These are phyloP conservation scores for Botrytis paeoniae DNA, from an alignment of 2,329 filamentous ascomycete genomes.

Conservation along the genomic window DNA sequence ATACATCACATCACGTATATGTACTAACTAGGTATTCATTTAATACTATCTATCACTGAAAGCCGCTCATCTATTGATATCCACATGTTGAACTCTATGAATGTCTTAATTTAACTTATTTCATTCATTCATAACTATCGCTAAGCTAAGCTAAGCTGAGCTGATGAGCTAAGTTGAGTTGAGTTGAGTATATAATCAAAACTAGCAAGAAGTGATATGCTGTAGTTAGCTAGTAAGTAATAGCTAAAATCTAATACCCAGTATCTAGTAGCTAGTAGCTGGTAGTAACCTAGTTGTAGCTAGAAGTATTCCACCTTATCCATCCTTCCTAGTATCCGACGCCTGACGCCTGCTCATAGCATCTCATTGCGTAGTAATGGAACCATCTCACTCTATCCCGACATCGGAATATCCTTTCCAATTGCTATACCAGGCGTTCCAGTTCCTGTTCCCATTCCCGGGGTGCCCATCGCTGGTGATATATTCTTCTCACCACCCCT, in stretches of 20 bases:
- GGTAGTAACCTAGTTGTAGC: neutral
- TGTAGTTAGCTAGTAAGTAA: neutral
- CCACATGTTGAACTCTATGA: too few relatives aligned
- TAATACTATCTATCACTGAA: too few relatives aligned
- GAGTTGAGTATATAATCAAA: neutral
- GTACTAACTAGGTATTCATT: too few relatives aligned
- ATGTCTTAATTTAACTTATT: too few relatives aligned
- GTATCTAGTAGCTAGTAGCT: neutral
- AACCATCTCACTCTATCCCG: neutral
- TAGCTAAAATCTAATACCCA: neutral
- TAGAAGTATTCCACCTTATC: neutral
- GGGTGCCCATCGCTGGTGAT: neutral
- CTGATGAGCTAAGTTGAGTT: neutral
- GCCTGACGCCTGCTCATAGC: neutral
- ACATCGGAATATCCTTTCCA: neutral
- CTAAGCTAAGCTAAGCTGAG: neutral
- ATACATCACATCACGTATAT: neutral
- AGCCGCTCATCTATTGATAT: too few relatives aligned
- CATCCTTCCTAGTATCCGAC: neutral
- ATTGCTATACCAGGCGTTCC: neutral
- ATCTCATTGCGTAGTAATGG: neutral
- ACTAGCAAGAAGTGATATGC: neutral
- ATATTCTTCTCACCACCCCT: conserved; percentile 4
- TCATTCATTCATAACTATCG: neutral
- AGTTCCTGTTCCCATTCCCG: neutral